A percentile compares a stretch with the other conserved stretches of the same genome.
Evolutionary conservation across 805 yeast genomes (phyloP).

Genomic region (Candida fluviatilis): DNA sequence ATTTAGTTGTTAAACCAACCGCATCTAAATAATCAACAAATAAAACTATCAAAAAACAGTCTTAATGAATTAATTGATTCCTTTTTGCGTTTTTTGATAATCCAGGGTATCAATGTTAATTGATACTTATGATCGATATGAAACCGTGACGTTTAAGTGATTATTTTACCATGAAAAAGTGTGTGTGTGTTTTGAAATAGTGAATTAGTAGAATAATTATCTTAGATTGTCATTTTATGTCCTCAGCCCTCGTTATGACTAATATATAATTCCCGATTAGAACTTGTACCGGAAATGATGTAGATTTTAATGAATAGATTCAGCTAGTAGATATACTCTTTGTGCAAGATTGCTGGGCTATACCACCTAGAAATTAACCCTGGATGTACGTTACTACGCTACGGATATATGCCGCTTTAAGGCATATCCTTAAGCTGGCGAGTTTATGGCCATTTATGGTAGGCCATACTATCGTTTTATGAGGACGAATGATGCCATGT

Average conservation of each 20-base stretch:
- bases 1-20: slow-evolving; percentile 1
- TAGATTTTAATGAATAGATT: too few relatives aligned
- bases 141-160: neutral
- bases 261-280: neutral
- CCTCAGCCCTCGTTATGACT: neutral
- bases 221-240: neutral
- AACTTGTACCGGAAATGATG: too few relatives aligned
- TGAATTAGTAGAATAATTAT: neutral
- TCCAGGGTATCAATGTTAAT: neutral
- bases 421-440: too few relatives aligned
- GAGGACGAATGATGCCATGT: too few relatives aligned
- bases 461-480: too few relatives aligned
- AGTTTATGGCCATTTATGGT: too few relatives aligned
- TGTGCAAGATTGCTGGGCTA: too few relatives aligned
- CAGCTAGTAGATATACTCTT: too few relatives aligned
- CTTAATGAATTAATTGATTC: neutral
- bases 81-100: neutral
- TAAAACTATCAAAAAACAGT: slow-evolving; percentile 1
- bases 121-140: slow-evolving; percentile 1
- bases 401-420: too few relatives aligned
- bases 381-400: too few relatives aligned
- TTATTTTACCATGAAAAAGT: slow-evolving; percentile 13
- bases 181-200: slow-evolving; percentile 9
- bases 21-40: slow-evolving; percentile 1
- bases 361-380: too few relatives aligned